phyloP scores from a whole-genome alignment of 257 asterid genomes.

The Coffea canephora region DNA sequence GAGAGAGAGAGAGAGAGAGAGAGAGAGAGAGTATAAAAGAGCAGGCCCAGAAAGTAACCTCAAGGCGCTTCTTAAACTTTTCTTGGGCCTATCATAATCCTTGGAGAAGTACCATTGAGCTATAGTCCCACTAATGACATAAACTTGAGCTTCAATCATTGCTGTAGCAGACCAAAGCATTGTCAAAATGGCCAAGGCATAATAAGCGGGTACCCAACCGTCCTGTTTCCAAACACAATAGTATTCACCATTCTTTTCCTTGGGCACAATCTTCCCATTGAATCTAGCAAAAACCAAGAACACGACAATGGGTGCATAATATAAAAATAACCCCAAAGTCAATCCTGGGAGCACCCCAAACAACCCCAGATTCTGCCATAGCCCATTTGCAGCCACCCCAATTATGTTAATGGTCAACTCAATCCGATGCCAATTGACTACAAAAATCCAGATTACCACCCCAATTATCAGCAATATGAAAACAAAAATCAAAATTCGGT shows the following conservation, averaged over 20 bases:
- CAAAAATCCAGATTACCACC: constrained; percentile 80
- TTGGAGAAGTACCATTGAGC: constrained; percentile 96
- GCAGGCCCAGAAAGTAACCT: constrained; percentile 46
- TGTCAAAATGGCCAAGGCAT: constrained; percentile 74
- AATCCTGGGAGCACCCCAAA: constrained; percentile 75
- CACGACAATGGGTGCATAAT: constrained; percentile 70
- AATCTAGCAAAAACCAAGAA: constrained; percentile 71
- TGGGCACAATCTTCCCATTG: constrained; percentile 75
- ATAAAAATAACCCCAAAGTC: constrained; percentile 55
- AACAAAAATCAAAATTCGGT: constrained; percentile 63
- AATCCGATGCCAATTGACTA: constrained; percentile 80
- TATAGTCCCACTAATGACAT: constrained; percentile 80
- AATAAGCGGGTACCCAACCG: constrained; percentile 94
- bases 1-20: not conserved
- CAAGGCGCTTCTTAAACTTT: constrained; percentile 69
- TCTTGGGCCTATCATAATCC: constrained; percentile 65
- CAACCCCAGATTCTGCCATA: constrained; percentile 66
- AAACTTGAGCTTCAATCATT: constrained; percentile 92
- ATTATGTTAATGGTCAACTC: constrained; percentile 85
- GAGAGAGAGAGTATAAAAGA: not conserved
- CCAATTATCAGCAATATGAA: constrained; percentile 76
- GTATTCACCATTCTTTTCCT: constrained; percentile 55
- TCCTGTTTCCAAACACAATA: constrained; percentile 86
- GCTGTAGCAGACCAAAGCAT: constrained; percentile 92
- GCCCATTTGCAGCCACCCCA: constrained; percentile 69